Evolutionary conservation across 129 eudicot species (phyloP).

Genomic region (Flaveria ramosissima): DNA sequence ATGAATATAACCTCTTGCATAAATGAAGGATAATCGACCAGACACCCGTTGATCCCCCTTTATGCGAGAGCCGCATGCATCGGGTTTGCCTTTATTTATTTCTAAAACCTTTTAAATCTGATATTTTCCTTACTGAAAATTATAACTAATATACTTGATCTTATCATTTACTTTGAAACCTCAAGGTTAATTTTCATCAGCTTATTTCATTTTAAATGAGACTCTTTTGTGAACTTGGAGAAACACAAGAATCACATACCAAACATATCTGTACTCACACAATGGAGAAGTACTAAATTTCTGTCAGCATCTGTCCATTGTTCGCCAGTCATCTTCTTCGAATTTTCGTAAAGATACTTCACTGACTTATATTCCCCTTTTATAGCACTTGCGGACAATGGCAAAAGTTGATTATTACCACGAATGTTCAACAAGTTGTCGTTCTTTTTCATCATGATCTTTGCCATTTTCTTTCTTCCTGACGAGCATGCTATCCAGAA

Average conservation of each 20-base stretch:
- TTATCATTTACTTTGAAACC: no score
- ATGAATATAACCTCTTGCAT: no score
- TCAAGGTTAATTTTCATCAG: no score
- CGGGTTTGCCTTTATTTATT: no score
- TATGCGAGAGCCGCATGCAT: no score
- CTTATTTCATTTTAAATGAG: no score
- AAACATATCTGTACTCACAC: constrained; percentile 29
- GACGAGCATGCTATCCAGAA: constrained; percentile 40
- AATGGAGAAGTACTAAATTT: constrained; percentile 13
- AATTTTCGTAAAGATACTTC: constrained; percentile 23
- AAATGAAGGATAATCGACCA: no score
- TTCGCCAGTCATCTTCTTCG: constrained; percentile 5
- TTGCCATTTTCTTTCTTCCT: constrained; percentile 30
- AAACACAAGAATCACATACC: constrained; percentile 27
- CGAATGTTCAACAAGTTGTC: constrained; percentile 6
- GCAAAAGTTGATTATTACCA: constrained; percentile 20
- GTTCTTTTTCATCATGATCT: constrained; percentile 31
- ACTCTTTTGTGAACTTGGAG: no score
- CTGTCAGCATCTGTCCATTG: constrained; percentile 18
- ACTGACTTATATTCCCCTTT: constrained; percentile 25
- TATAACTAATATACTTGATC: no score
- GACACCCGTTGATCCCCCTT: no score
- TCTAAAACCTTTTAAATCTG: no score
- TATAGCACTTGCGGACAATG: constrained; percentile 35
- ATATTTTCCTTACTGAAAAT: no score